Evolutionary conservation across 139 green algal genomes (phyloP), one percentile per base, ranked within the genome.

Genomic region (Deuterostichococcus epilithicus): DNA sequence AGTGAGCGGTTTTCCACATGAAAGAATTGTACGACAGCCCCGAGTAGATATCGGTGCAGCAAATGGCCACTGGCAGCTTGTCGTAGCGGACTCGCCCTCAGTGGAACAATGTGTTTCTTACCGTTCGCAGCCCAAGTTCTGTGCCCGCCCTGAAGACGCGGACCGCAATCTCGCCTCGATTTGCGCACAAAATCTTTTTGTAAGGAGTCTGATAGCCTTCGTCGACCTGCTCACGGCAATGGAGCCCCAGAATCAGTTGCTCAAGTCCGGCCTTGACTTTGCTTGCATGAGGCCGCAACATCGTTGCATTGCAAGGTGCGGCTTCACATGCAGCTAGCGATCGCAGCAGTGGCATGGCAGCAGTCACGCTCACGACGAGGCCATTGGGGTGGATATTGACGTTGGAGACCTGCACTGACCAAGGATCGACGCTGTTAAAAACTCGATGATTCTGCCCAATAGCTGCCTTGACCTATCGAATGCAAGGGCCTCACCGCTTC

Each of bases 111-210:
- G n/a, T n/a, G n/a, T 74, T 10, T 47, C 82, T 6, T 45, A 90
- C 91, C 70, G 90, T 92, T 2, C 81, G 77, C 4, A 95, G 81
- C 36, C 95, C 95, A 34, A 99, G 83, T 85, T 99, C 95, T 18
- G 90, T 91, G 38, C 90, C 92, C 8, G 95, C 96, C 1, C 95
- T 86, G 83, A 97, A 97, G 23, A 98, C 86, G 59, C 95, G 91
- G n/a, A 98, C 91, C 18, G 95, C 95, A 66, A 99, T 99, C 80
- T 99, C 95, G 23, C 95, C 95, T 34, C 95, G 80, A 80, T 99
- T 99, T 26, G 94, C 94, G 42, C 85, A 90, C 71, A 98, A 75
- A 30, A 99, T 91, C 75, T 97, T 95, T 13, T 83, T 88, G 78
- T 97, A 90, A 8, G 81, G 86, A 4, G 81, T 86, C 74, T 73